Evolutionary conservation across 2,329 filamentous ascomycete genomes (phyloP).

Genomic region (Paecilomyces formosus): DNA sequence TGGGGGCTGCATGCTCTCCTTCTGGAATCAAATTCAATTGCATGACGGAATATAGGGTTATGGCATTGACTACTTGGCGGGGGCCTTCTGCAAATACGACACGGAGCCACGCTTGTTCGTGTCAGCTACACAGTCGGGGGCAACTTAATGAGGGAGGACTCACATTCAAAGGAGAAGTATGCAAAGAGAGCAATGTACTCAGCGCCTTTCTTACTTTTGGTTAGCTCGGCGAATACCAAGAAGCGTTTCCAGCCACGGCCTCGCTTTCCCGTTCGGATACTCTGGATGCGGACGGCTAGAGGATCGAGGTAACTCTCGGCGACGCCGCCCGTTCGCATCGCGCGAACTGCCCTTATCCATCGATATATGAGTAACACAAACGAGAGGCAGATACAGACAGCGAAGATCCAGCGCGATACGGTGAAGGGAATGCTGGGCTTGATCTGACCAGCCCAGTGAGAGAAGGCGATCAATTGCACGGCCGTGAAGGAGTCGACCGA

Average conservation of each 20-base stretch:
- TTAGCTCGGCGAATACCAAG: constrained; percentile 84
- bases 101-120: constrained; percentile 67
- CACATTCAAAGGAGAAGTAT: constrained; percentile 70
- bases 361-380: constrained; percentile 75
- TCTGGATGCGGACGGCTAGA: constrained; percentile 76
- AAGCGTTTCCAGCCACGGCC: constrained; percentile 82
- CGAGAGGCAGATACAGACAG: constrained; percentile 82
- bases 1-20: constrained; percentile 44
- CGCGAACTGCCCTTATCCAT: constrained; percentile 68
- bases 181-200: constrained; percentile 88
- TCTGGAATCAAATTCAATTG: constrained; percentile 62
- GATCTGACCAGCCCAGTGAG: constrained; percentile 80
- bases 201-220: constrained; percentile 81
- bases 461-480: constrained; percentile 80
- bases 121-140: constrained; percentile 11
- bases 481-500: constrained; percentile 88
- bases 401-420: constrained; percentile 91
- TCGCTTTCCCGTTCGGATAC: constrained; percentile 60
- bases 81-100: constrained; percentile 87
- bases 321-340: constrained; percentile 78
- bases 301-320: constrained; percentile 88
- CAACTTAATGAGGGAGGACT: constrained; percentile 6
- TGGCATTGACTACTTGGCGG: constrained; percentile 80
- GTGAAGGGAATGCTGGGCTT: constrained; percentile 68
- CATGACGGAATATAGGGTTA: constrained; percentile 83